phyloP scores from a whole-genome alignment of 305 asterid genomes.

The Solanum aculeatissimum region DNA sequence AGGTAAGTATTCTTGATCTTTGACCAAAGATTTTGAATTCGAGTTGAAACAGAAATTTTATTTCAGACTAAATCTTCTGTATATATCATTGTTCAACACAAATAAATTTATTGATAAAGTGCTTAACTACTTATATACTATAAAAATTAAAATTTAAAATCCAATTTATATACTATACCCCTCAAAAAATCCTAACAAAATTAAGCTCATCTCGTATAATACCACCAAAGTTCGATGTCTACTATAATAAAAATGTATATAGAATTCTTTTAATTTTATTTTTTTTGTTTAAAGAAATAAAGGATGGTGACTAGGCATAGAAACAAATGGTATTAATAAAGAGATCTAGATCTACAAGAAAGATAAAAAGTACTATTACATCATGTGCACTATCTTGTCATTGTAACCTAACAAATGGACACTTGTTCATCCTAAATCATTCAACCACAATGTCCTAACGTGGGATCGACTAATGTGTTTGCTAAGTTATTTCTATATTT shows the following conservation, averaged over 20 bases:
- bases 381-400: neutral
- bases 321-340: neutral
- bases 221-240: too few species aligned
- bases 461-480: neutral
- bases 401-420: conserved; percentile 1
- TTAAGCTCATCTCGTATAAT: too few species aligned
- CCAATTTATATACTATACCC: too few species aligned
- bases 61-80: neutral
- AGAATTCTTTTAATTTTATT: too few species aligned
- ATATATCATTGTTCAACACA: too few species aligned
- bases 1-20: neutral
- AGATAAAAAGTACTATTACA: neutral
- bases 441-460: neutral
- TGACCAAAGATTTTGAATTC: neutral
- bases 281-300: neutral
- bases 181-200: too few species aligned
- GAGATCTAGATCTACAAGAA: conserved; percentile 1
- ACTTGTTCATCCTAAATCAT: neutral
- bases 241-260: too few species aligned
- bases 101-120: too few species aligned
- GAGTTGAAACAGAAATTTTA: neutral
- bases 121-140: too few species aligned
- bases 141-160: too few species aligned
- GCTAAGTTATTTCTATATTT: neutral
- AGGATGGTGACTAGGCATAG: neutral